Evolutionary conservation across 2,329 filamentous ascomycete genomes (phyloP).

Genomic region (Claviceps purpurea): DNA sequence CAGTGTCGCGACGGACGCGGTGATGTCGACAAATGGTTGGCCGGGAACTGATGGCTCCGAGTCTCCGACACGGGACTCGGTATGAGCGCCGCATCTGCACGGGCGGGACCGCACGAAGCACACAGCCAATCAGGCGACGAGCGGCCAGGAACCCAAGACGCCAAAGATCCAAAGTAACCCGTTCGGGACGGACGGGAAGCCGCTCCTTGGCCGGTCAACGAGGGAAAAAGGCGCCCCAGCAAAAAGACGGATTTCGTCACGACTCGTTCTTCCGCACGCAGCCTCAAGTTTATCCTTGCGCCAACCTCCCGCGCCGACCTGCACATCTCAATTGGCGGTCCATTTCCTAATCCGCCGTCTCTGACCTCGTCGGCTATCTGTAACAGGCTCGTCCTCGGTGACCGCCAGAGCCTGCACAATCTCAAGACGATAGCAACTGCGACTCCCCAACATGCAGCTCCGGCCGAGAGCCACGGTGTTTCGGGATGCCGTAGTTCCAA

Average conservation of each 20-base stretch:
- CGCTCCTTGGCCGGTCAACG: neutral
- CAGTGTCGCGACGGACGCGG: no score
- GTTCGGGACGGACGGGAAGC: neutral
- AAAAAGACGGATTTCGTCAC: neutral
- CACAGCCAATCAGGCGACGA: neutral
- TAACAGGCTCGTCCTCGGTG: no score
- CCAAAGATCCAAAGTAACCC: neutral
- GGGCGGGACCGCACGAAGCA: neutral
- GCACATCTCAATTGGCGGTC: neutral
- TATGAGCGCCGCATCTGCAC: neutral
- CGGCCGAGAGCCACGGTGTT: constrained; percentile 39
- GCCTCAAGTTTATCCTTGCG: neutral
- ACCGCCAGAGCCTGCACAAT: no score
- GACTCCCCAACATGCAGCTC: constrained; percentile 33
- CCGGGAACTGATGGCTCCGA: no score
- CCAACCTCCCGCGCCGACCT: neutral
- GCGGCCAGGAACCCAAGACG: neutral
- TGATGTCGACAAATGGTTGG: no score
- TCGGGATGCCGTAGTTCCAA: constrained; percentile 23
- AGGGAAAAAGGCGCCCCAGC: neutral
- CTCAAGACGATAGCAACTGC: neutral
- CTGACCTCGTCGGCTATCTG: no score
- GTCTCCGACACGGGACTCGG: no score
- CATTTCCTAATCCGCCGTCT: no score
- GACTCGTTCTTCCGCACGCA: neutral